These are phyloP conservation scores for Ophiostoma angusticollis DNA, from an alignment of 2,329 filamentous ascomycete species.

Conservation along the genomic window DNA sequence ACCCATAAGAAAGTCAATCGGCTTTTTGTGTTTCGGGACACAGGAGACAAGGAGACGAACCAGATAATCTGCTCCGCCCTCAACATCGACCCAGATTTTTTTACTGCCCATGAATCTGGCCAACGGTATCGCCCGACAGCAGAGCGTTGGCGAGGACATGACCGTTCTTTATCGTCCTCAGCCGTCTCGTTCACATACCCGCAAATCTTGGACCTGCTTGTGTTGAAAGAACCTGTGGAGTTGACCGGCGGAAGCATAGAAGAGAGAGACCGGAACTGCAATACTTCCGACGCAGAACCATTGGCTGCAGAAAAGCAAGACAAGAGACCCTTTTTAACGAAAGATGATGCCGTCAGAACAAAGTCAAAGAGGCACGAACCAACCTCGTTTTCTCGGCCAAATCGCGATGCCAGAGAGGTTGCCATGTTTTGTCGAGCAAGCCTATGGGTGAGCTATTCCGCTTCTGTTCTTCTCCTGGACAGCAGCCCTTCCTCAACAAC, in stretches of 20 bases:
- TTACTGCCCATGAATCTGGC: constrained; percentile 20
- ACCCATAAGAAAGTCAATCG: constrained; percentile 1
- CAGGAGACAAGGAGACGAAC: constrained; percentile 14
- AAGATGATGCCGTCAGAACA: background rate
- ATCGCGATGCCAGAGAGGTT: background rate
- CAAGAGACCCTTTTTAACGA: too few species aligned
- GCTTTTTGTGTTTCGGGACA: constrained; percentile 19
- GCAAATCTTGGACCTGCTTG: background rate
- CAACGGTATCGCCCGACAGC: constrained; percentile 16
- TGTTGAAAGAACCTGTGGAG: background rate
- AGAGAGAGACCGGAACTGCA: too few species aligned
- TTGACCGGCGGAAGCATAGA: too few species aligned
- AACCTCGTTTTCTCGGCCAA: background rate
- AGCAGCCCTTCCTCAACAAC: constrained; percentile 3
- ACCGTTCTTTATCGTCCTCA: background rate
- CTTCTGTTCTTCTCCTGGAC: constrained; percentile 23
- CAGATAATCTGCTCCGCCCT: constrained; percentile 9
- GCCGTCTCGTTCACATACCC: constrained; percentile 4
- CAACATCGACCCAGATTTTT: constrained; percentile 19
- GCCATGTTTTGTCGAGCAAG: constrained; percentile 22
- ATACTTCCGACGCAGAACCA: too few species aligned
- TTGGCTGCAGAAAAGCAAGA: too few species aligned
- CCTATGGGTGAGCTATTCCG: constrained; percentile 20
- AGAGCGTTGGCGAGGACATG: constrained; percentile 2
- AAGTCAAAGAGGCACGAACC: background rate